Evolutionary conservation across 1,284 basidiomycete species (phyloP).

Genomic region (Phylloboletellus chloephorus): DNA sequence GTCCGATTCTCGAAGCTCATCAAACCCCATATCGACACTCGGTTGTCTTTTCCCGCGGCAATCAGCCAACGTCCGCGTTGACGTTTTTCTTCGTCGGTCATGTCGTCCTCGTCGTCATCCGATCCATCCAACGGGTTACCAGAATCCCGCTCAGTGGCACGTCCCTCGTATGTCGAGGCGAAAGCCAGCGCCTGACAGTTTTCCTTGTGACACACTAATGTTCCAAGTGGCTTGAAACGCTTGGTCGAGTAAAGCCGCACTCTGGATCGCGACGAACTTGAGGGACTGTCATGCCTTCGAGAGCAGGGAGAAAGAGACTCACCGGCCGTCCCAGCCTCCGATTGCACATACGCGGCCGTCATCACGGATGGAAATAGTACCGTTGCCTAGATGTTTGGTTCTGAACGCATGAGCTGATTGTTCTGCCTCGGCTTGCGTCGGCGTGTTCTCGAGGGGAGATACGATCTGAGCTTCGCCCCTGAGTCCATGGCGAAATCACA

Average conservation of each 20-base stretch:
- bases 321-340: constrained; percentile 89
- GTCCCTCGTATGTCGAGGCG: constrained; percentile 32
- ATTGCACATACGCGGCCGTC: constrained; percentile 75
- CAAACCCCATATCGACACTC: constrained; percentile 75
- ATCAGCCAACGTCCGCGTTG: constrained; percentile 63
- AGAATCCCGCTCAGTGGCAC: neutral
- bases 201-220: constrained; percentile 72
- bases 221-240: constrained; percentile 73
- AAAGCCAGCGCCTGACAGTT: constrained; percentile 69
- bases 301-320: constrained; percentile 24
- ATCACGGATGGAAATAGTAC: constrained; percentile 64
- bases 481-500: neutral
- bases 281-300: neutral
- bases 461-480: neutral
- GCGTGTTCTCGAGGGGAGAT: constrained; percentile 4
- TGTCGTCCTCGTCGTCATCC: constrained; percentile 45
- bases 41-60: constrained; percentile 66
- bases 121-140: constrained; percentile 3
- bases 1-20: constrained; percentile 53
- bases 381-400: constrained; percentile 79
- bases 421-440: constrained; percentile 14
- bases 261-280: constrained; percentile 35
- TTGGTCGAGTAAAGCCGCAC: constrained; percentile 75
- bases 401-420: constrained; percentile 35
- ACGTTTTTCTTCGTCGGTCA: constrained; percentile 46